These are phyloP conservation scores for Neofusicoccum laricinum DNA, from an alignment of 2,329 filamentous ascomycete species.

Conservation along the genomic window DNA sequence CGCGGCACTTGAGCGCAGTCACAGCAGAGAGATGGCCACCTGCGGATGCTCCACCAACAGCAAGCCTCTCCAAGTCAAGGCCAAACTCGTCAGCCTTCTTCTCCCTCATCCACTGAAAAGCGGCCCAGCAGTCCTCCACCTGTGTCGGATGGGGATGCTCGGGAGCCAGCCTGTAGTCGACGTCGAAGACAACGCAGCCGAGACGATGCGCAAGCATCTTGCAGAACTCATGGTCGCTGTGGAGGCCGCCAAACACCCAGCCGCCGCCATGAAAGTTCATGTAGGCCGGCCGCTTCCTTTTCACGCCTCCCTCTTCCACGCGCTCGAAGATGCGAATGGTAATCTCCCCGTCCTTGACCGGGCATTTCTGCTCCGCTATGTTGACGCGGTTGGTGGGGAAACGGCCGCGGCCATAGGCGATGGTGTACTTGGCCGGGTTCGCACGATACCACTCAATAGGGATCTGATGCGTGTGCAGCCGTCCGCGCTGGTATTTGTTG, in stretches of 20 bases:
- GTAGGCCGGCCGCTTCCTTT: conserved; percentile 6
- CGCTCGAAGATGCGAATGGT: conserved; percentile 12
- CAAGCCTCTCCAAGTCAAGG: conserved; percentile 14
- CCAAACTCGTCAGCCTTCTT: conserved; percentile 9
- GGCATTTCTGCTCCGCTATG: conserved; percentile 10
- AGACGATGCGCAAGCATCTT: conserved; percentile 24
- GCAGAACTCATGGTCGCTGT: conserved; percentile 33
- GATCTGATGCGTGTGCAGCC: conserved; percentile 12
- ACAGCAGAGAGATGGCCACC: conserved; percentile 41
- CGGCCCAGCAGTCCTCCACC: conserved; percentile 33
- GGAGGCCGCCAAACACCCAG: conserved; percentile 37
- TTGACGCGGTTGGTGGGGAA: conserved; percentile 8
- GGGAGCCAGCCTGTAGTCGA: conserved; percentile 36
- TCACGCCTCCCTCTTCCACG: background rate
- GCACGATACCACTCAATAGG: conserved; percentile 14
- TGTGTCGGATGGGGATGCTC: conserved; percentile 33
- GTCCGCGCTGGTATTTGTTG: conserved; percentile 11
- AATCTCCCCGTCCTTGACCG: conserved; percentile 12
- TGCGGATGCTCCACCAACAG: conserved; percentile 40
- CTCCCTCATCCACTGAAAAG: conserved; percentile 28
- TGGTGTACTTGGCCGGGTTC: conserved; percentile 12
- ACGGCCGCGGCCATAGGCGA: conserved; percentile 3
- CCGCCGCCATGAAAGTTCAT: conserved; percentile 38
- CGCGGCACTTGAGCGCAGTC: conserved; percentile 37
- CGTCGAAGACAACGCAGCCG: conserved; percentile 26